Evolutionary conservation across 2,329 filamentous ascomycete species (phyloP), one percentile per base, ranked within the genome.

Genomic region (Neofusicoccum laricinum): DNA sequence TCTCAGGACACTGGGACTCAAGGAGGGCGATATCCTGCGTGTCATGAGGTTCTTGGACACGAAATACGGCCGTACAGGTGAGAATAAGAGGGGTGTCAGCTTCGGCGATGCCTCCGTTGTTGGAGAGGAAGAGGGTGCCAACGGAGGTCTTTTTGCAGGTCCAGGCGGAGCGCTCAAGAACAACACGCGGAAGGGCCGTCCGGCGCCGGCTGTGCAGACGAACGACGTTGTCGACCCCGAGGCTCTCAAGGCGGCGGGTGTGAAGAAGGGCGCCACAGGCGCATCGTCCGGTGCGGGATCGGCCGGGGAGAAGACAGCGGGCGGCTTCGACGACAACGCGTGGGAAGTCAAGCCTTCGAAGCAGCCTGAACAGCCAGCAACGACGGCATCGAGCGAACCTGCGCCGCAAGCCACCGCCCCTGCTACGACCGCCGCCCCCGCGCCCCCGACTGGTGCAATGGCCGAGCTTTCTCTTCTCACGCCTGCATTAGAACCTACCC

Each of bases 21-120:
- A 96, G 66, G 95, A 98, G 77, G 95, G 95, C 30, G 95, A 99
- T 76, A 97, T 97, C 65, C 87, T 99, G 71, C 93, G 96, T 67
- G 91, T 99, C 6, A 97, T 95, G 88, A 93, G 94, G 68, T 86
- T 86, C 70, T 78, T 99, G 64, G 94, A 99, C 76, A 85, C 83
- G 73, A 95, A 92, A 74, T 97, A 86, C 73, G 86, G 84, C 57
- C 89, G 93, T 41, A 86, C 82, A 51, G 77, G 76, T 38, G 73
- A 73, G 51, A 84, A 83, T 64, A 87, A 86, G 70, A 81, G 82
- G 49, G 81, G 79, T 68, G 83, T 84, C 34, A 85, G 79, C 70
- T 84, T 84, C 70, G 83, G 79, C 10, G 81, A 80, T 1, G 76
- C 81, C 58, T 80, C 83, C 67, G 85, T 81, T 34, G 80, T 82